Evolutionary conservation across 371 early-diverging fungal species (phyloP).

Genomic region (Actinomucor elegans): DNA sequence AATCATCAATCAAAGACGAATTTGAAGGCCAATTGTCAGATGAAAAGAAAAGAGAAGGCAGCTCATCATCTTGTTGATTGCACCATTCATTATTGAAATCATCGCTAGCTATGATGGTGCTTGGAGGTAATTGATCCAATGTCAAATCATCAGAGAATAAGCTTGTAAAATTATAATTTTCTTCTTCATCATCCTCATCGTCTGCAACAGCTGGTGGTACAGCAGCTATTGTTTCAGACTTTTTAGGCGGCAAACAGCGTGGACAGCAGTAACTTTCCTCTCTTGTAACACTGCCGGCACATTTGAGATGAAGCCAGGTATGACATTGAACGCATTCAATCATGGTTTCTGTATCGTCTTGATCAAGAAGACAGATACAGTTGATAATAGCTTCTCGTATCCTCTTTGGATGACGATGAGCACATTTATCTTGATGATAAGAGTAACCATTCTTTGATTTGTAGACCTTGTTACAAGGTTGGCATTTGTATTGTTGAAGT

Average conservation of each 20-base stretch:
- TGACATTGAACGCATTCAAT: constrained; percentile 56
- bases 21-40: too few species aligned
- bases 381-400: constrained; percentile 21
- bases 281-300: constrained; percentile 39
- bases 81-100: constrained; percentile 7
- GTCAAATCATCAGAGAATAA: constrained; percentile 4
- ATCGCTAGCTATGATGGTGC: background rate
- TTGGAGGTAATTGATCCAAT: constrained; percentile 1
- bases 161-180: constrained; percentile 1
- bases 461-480: constrained; percentile 49
- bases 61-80: constrained; percentile 4
- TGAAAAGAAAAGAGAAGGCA: constrained; percentile 23
- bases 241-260: constrained; percentile 23
- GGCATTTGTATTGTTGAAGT: constrained; percentile 30
- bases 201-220: background rate
- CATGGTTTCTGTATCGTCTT: constrained; percentile 41
- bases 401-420: constrained; percentile 12
- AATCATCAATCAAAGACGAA: too few species aligned
- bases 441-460: constrained; percentile 42
- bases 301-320: constrained; percentile 57
- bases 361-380: constrained; percentile 39
- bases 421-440: constrained; percentile 50
- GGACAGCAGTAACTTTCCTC: constrained; percentile 50
- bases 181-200: background rate
- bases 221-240: background rate